A percentile compares a stretch with the other conserved stretches of the same genome.
Conservation (phyloP, 78 protist species). For the Dictyostelium firmibasis region DNA sequence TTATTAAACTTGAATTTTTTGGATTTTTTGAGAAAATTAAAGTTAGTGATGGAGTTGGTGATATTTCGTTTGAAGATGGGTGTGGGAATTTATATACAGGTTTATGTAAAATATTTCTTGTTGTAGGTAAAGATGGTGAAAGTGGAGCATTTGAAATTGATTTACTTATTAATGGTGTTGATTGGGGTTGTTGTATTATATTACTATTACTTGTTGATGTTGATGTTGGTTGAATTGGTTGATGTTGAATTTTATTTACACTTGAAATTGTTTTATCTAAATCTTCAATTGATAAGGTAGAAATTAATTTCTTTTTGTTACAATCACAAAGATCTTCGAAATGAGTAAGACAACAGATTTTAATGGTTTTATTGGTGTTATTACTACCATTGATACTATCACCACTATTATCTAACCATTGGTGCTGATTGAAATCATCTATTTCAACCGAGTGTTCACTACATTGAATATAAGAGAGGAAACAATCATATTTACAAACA, state of each 20-base stretch:
- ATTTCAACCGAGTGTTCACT: background rate
- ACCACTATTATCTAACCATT: background rate
- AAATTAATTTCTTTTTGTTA: background rate
- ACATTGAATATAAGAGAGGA: constrained; percentile 38
- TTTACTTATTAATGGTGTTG: background rate
- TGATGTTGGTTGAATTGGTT: background rate
- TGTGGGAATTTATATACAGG: constrained; percentile 65
- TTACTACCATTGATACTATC: background rate
- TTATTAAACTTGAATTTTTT: background rate
- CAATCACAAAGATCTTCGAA: constrained; percentile 20
- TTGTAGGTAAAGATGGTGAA: background rate
- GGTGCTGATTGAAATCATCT: background rate
- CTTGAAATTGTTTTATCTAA: background rate
- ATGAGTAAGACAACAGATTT: background rate
- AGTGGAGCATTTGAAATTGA: background rate
- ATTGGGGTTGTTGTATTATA: background rate
- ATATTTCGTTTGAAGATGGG: constrained; percentile 41
- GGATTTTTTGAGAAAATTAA: constrained; percentile 41
- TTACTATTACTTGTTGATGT: background rate
- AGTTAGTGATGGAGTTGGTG: constrained; percentile 40
- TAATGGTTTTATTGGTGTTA: background rate
- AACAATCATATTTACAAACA: constrained; percentile 74
- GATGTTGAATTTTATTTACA: background rate
- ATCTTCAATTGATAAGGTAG: constrained; percentile 3
- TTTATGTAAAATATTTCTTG: constrained; percentile 3